Percentiles rank a stretch among this genome's conserved stretches.
phyloP scores from a whole-genome alignment of 257 asterid genomes.

The Primulina eburnea region DNA sequence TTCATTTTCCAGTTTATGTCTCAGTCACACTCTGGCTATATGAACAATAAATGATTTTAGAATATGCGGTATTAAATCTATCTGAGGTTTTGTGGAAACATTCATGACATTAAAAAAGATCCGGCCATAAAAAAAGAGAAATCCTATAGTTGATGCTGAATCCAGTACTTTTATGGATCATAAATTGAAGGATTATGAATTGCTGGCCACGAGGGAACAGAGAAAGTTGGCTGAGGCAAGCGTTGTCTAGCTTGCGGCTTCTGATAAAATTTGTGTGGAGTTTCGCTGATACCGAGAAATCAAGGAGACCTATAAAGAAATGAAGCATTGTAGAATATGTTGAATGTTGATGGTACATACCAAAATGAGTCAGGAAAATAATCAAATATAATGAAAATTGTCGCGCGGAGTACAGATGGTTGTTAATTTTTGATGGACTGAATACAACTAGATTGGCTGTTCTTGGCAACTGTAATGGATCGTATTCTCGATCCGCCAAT shows the following conservation, averaged over 20 bases:
- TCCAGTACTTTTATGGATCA: background rate
- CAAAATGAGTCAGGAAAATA: background rate
- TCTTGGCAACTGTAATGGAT: background rate
- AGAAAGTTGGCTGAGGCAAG: slow-evolving; percentile 50
- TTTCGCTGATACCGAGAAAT: background rate
- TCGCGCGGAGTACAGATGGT: background rate
- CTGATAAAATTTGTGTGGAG: background rate
- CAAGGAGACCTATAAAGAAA: background rate
- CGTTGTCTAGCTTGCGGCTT: slow-evolving; percentile 24
- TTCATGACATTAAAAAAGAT: too few species aligned
- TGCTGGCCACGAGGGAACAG: slow-evolving; percentile 47
- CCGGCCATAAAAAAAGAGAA: too few species aligned
- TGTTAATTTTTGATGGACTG: background rate
- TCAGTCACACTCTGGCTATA: background rate
- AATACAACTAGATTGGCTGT: background rate
- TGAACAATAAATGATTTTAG: too few species aligned
- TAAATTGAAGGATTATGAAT: slow-evolving; percentile 56
- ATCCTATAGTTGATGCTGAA: background rate
- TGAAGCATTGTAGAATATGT: background rate
- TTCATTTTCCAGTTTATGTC: slow-evolving; percentile 9
- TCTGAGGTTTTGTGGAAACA: background rate
- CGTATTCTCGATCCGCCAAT: too few species aligned
- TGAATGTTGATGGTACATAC: slow-evolving; percentile 2
- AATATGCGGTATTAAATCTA: background rate
- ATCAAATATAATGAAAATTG: background rate